Evolutionary conservation across 2,329 filamentous ascomycete species (phyloP), one percentile per base, ranked within the genome.

Genomic region (Nigrograna mackinnonii): DNA sequence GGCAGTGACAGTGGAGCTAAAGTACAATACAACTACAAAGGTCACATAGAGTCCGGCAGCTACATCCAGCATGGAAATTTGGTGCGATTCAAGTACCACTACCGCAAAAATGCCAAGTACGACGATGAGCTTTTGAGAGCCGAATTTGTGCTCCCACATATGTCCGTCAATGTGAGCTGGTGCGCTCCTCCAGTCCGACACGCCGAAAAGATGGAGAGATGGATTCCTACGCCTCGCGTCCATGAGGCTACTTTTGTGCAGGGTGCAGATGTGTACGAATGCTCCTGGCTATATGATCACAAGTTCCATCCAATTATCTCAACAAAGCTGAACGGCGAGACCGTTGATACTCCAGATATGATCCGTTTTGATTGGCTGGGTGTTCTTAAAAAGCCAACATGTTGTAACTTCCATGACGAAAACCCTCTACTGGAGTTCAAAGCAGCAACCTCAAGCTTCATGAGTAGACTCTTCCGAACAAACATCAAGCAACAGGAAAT

Each of bases 91-190:
- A 76, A 76, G 45, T 79, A 77, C 41, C 72, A 76, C 49, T 80
- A 82, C 55, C 73, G 78, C 32, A 77, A 79, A 52, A 75, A 76
- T 42, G 73, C 76, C 11, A 73, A 71, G 24, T 79, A 76, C 43
- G 76, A 75, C 18, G 78, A 79, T 53, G 78, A 80, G 44, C 66
- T 82, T n/a, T 68, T 82, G 3, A 71, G 78, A 35, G 79, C 77
- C 1, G 79, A 80, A 46, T 81, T 78, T 47, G 70, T 74, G 1
- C 66, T 81, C 39, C 70, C 75, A 4, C 77, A 81, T 52, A 74
- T 80, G 47, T 78, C 70, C 30, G 76, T 73, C 50, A 79, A 75
- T 12, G 76, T 80, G 2, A 75, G 75, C 18, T 81, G 78, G 78
- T 77, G 73, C 50, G 75, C 74, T 21, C 75, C 77, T 41, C 76